Base-by-base conservation (phyloP, 768 basidiomycete species). In the Russula brevipes region DNA sequence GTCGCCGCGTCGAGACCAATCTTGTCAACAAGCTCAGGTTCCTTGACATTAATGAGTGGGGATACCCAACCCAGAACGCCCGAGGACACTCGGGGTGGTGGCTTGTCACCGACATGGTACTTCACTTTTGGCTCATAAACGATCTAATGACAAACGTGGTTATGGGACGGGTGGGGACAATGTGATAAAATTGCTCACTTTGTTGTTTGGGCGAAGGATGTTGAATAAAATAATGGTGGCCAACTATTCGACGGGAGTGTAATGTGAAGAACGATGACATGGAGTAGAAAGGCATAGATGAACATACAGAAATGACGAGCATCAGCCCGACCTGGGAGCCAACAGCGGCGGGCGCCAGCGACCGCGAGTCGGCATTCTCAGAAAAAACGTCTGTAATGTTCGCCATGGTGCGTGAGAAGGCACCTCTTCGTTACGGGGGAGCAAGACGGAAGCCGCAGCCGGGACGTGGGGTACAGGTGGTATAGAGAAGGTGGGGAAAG, bases 101-200 rank as follows among this genome's bases (percentile, higher is more conserved):
- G 77, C 72, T 91, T 91, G 74, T 84, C 74, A 46, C 86, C 88
- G 63, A 83, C 79, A 70, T 91, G 90, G 72, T 94, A 95, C 74
- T 95, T 95, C 75, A 91, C 85, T 76, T 95, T 97, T 65, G 93
- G 94, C 72, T 94, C 91, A 71, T 96, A 96, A 62, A 94, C 85
- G 65, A 91, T 83, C 92, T 92, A 62, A n/a, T 38, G 19, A 24
- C 3, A 33, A 63, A 42, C 45, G 31, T 54, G 17, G 35, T 46
- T 52, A 8, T 41, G 7, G 10, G 38, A 19, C 17, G 42, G 1
- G 24, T 4, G 35, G 41, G 19, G 17, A 54, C 1, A 38, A 38
- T 36, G 53, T 4, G 16, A 46, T 35, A 50, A 5, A 41, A 50
- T 10, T 14, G 69, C 73, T 44, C 70, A 86, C 89, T 81, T 91